Evolutionary conservation across 306 rosid species (phyloP).

Genomic region (cucumber (Cucumis sativus)): Cucumber_9930_V3 NC_026656.2:12527501-12528000

Average conservation of each 20-base stretch:
- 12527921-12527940: conserved; percentile 36
- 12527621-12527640: neutral
- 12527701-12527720: neutral
- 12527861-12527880: conserved; percentile 33
- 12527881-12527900: conserved; percentile 55
- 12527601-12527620: neutral
- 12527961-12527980: neutral
- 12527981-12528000: neutral
- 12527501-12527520: neutral
- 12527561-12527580: neutral
- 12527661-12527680: neutral
- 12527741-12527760: neutral
- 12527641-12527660: neutral
- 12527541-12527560: neutral
- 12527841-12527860: neutral
- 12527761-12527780: neutral
- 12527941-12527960: neutral
- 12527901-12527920: conserved; percentile 50
- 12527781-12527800: neutral
- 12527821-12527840: neutral
- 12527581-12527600: neutral
- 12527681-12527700: neutral
- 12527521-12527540: neutral
- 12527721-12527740: neutral
- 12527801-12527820: neutral